Evolutionary conservation across 2,329 filamentous ascomycete species (phyloP).

Genomic region (Aspergillus eucalypticola): DNA sequence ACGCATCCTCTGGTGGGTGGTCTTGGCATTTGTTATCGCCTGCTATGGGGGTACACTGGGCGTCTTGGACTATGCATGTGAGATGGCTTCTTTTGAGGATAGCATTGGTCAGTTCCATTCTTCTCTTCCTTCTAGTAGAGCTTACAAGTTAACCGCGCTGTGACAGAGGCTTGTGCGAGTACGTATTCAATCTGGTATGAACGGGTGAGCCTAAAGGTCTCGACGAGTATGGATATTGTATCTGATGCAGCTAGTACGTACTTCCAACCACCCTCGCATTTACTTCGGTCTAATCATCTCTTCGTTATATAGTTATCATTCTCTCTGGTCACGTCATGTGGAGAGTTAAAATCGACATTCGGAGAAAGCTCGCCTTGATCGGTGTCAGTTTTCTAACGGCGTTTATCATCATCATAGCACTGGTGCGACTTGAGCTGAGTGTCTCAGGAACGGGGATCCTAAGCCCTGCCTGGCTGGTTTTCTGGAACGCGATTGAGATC

Average conservation of each 20-base stretch:
- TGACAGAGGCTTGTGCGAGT: constrained; percentile 1
- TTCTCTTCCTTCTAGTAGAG: too few species aligned
- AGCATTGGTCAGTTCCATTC: background rate
- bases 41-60: background rate
- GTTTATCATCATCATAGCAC: constrained; percentile 7
- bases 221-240: constrained; percentile 3
- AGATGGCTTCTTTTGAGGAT: background rate
- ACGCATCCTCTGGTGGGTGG: constrained; percentile 8
- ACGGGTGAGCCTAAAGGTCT: background rate
- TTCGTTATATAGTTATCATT: background rate
- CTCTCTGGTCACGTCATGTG: constrained; percentile 8
- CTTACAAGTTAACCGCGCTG: too few species aligned
- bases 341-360: background rate
- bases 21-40: background rate
- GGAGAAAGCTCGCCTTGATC: constrained; percentile 5
- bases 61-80: constrained; percentile 4
- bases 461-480: background rate
- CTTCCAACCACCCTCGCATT: too few species aligned
- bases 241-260: constrained; percentile 11
- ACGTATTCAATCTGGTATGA: background rate
- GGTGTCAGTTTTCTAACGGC: constrained; percentile 10
- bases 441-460: background rate
- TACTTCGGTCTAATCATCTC: too few species aligned
- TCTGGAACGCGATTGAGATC: constrained; percentile 10
- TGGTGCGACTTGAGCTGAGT: background rate